Base-by-base conservation (phyloP, 140 eudicot genomes). In the Erigeron philadelphicus region DNA sequence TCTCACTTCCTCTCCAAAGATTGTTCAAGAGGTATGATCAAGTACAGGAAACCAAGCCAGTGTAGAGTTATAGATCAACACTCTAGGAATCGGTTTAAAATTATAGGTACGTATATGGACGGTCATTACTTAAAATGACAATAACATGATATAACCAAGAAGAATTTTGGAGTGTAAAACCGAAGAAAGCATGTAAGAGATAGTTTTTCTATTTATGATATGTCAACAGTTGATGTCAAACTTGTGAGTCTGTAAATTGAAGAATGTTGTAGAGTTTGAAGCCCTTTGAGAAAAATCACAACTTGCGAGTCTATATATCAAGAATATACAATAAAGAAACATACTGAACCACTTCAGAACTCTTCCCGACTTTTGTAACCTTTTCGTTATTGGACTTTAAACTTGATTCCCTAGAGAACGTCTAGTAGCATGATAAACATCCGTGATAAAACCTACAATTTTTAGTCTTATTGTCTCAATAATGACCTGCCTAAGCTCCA, bases 1-100 rank as follows among this genome's bases (percentile, higher is more conserved):
- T 60, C 74, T 71, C 35, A 82, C 86, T 4, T 89, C 91, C 68
- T 74, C 87, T 12, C 83, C 95, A 8, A 88, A 88, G 72, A 62
- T 84, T 21, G 75, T 72, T 53, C 84, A 88, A 50, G 83, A 83
- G 56, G 88, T 84, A 15, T 82, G 31, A 75, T 49, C 44, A 57
- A 52, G 3, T 35, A 10, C 25, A 54, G 67, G 21, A 3, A 11
- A 71, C 42, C 7, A 49, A 31, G 63, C 3, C 16, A 62, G 48
- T 21, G 58, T 17, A 21, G 58, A 64, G 64, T 45, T 64, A 72
- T 71, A 71, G 73, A 72, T 65, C 21, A 50, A 53, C 70, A 41
- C 64, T 58, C 35, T 16, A 67, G 71, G 53, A 17, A 70, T 31
- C 55, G 7, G 40, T 75, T 40, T 45, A 67, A 16, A 71, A 8